Conservation (phyloP, 305 asterid genomes). For the Solanum hybrid region DNA sequence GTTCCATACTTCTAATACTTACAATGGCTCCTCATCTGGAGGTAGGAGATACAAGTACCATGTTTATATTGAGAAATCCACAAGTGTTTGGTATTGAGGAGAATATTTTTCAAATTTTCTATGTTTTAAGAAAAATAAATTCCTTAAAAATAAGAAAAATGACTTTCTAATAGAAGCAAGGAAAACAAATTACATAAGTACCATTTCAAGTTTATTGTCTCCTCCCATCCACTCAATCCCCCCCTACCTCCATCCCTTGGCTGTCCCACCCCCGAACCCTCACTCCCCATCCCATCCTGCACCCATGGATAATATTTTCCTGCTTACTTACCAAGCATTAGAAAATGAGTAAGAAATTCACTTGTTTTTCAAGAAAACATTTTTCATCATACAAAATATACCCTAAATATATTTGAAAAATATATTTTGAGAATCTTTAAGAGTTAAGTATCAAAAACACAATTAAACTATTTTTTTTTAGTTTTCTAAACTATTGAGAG, state of each 20-base stretch:
- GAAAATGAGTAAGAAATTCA: too few relatives aligned
- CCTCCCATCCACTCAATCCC: neutral
- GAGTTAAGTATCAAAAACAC: too few relatives aligned
- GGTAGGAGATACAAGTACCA: too few relatives aligned
- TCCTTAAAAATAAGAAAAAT: neutral
- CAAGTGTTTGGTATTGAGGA: neutral
- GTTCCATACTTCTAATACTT: too few relatives aligned
- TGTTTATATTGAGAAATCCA: too few relatives aligned
- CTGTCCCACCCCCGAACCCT: neutral
- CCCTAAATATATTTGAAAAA: neutral
- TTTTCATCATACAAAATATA: too few relatives aligned
- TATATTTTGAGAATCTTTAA: neutral
- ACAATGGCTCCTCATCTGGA: too few relatives aligned
- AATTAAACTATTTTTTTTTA: too few relatives aligned
- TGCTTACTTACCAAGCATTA: neutral
- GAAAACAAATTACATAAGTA: neutral
- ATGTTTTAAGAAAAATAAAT: neutral
- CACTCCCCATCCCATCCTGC: neutral
- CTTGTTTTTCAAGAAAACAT: neutral
- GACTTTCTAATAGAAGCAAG: neutral
- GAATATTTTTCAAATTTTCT: too few relatives aligned
- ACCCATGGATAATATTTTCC: too few relatives aligned
- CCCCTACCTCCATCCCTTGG: neutral
- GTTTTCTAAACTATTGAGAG: neutral
- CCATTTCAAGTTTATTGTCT: neutral